Base-by-base conservation (phyloP, 331 rosid species). In the Phaseolus coccineus region DNA sequence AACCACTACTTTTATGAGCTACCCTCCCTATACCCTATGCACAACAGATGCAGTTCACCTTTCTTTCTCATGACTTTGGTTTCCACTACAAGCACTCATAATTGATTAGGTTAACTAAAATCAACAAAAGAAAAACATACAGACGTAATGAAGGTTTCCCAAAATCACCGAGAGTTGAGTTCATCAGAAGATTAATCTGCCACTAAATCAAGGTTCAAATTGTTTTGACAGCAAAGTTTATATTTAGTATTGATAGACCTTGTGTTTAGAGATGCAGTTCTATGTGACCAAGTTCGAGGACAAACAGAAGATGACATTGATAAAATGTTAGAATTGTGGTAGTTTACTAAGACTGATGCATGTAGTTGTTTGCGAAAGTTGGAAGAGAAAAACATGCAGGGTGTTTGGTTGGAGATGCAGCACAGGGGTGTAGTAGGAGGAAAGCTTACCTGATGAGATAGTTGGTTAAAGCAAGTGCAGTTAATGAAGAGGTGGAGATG, bases 391-490 rank as follows among this genome's bases (percentile, higher is more conserved):
- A 66, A 39, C 0, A 15, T 77, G 52, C 15, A 64, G 35, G 28
- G 24, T 48, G 27, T 5, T 31, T 22, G 35, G 63, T 12, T 65
- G 65, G 52, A 35, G 53, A 66, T 68, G 48, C 3, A 19, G 22
- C 0, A 19, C 22, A 58, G 15, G 37, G 47, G 11, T 40, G 2
- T 2, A 2, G 2, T 42, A 44, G 11, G 4, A 46, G 2, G 14
- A 44, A 46, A 13, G 83, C 86, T 77, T 67, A 87, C 90, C 93
- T 85, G 88, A 42, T 3, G 71, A 39, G 73, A 44, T 73, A 77
- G 44, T 58, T 46, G 86, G 48, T 22, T 59, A 76, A 64, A 16
- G 48, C 1, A 65, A 64, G 30, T 64, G 70, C 6, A 30, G 30
- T 63, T 6, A 63, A 63, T 8, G 65, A 58, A 13, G 66, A 2